Evolutionary conservation across 2,329 filamentous ascomycete genomes (phyloP).

Genomic region (Phaeosphaeria sp.): DNA sequence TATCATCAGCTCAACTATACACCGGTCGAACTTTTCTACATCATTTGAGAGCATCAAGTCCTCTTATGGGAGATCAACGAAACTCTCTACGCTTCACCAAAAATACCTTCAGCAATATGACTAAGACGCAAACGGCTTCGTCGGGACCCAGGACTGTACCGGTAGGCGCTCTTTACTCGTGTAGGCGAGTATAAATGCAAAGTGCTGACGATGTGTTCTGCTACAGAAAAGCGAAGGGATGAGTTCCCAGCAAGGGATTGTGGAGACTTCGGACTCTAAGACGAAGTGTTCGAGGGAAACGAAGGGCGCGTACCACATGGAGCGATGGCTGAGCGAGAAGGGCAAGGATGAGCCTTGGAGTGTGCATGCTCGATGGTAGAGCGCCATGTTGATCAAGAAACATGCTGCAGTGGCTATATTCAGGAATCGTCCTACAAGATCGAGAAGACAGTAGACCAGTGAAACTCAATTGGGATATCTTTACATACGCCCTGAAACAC

Average conservation of each 20-base stretch:
- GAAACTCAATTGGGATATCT: conserved; percentile 8
- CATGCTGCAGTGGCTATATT: not conserved
- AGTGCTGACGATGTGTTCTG: not conserved
- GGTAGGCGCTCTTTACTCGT: not conserved
- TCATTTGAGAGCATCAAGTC: too few species aligned
- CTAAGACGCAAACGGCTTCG: not conserved
- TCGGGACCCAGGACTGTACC: not conserved
- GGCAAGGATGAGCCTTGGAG: conserved; percentile 3
- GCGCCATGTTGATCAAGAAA: not conserved
- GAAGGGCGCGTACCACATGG: not conserved
- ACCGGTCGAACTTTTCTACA: too few species aligned
- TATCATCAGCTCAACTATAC: too few species aligned
- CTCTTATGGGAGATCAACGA: too few species aligned
- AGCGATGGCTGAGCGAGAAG: conserved; percentile 1
- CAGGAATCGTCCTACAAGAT: not conserved
- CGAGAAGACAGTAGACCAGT: not conserved
- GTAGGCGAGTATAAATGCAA: not conserved
- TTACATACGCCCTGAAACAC: not conserved
- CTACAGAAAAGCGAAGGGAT: not conserved
- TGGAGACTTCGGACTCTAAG: not conserved
- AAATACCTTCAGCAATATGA: not conserved
- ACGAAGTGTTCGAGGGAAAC: not conserved
- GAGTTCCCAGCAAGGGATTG: not conserved
- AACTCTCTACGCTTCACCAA: too few species aligned
- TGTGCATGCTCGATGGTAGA: not conserved